Evolutionary conservation across 805 yeast genomes (phyloP), one percentile per base, ranked within the genome.

Genomic region (Yamadazyma laniorum): DNA sequence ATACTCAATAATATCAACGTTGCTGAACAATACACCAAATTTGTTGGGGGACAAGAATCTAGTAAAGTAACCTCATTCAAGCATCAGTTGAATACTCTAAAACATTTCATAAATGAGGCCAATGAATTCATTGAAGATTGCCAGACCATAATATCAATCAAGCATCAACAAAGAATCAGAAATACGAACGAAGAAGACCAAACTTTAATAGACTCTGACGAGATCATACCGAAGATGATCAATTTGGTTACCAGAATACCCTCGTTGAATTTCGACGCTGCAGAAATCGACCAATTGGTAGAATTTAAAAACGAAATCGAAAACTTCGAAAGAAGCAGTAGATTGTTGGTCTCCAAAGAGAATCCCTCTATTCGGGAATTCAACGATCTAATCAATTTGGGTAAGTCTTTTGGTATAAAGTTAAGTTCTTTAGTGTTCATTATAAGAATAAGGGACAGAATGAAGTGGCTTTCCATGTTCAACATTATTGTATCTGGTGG

Each of bases 261-360:
- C 2, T 49, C 53, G 0, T 49, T 82, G 41, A 71, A 75, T 15
- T 74, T 83, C 38, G 55, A 69, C 3, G 63, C 77, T 13, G 72
- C 78, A 0, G 93, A 85, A 50, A 66, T 80, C 47, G 81, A 75
- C 14, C 82, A 77, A 49, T 56, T 85, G 9, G 42, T 70, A 3
- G 82, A 76, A 43, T 68, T 79, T 32, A 69, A 73, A 4, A 58
- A 50, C 21, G 83, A 77, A 45, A 68, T 84, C 29, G 65, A 65
- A 33, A 66, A 67, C 34, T 83, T 72, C 53, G 79, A 74, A 40
- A 55, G 61, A 18, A 66, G 73, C 11, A 77, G 77, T 22, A 53
- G 72, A 7, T 43, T 55, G 2, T 58, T 65, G 16, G 43, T 75
- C 13, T 49, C 76, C 2, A 54, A 50, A 28, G 55, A 52, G 5